These are phyloP conservation scores for Prunus fruticosa DNA, from an alignment of 306 rosid species.

Conservation along the genomic window DNA sequence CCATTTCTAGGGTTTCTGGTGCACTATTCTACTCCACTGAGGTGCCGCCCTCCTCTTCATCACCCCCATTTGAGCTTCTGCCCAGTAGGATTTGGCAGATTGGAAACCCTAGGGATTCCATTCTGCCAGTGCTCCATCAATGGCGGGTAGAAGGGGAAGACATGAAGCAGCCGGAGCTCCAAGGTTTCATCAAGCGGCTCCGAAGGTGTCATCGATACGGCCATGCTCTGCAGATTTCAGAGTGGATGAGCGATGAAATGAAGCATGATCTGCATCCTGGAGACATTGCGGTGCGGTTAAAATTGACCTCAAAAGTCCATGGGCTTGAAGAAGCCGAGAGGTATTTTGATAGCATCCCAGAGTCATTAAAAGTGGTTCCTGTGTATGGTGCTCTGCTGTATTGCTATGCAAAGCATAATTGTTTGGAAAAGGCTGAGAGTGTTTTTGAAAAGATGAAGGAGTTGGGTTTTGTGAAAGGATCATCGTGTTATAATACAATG, in stretches of 20 bases:
- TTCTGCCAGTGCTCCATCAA: no score
- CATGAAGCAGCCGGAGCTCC: conserved; percentile 24
- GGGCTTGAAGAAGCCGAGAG: conserved; percentile 57
- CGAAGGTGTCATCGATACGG: conserved; percentile 34
- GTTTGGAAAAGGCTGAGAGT: conserved; percentile 54
- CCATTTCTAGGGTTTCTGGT: conserved; percentile 12
- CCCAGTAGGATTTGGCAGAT: no score
- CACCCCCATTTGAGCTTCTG: no score
- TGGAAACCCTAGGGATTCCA: no score
- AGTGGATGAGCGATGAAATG: not conserved
- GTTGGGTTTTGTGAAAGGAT: conserved; percentile 7
- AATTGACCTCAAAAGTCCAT: conserved; percentile 52
- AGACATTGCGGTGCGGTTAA: not conserved
- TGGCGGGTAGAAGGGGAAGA: conserved; percentile 29
- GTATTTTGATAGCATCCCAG: conserved; percentile 41
- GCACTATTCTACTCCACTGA: conserved; percentile 25
- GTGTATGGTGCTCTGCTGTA: conserved; percentile 48
- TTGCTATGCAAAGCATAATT: conserved; percentile 48
- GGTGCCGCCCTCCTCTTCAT: not conserved
- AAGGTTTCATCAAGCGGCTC: conserved; percentile 36
- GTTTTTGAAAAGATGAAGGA: conserved; percentile 51
- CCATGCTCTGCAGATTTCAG: conserved; percentile 65
- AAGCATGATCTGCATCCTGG: not conserved
- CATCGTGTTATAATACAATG: conserved; percentile 45
- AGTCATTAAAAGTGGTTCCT: conserved; percentile 24